phyloP scores from a whole-genome alignment of 305 asterid species.

The Rubia occidens region DNA sequence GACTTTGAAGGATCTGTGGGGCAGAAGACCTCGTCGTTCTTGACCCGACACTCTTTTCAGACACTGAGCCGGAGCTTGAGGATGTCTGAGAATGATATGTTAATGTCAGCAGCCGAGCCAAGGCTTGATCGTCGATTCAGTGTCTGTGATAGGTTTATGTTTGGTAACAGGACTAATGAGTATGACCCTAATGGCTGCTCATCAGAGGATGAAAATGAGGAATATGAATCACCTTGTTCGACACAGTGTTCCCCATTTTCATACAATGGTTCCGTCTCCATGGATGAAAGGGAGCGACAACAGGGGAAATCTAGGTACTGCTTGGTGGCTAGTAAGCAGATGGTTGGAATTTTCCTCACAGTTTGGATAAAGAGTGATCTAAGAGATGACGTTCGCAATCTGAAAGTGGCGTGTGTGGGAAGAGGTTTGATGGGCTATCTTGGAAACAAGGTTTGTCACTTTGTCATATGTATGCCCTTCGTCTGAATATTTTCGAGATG shows the following conservation, averaged over 20 bases:
- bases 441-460: slow-evolving; percentile 99
- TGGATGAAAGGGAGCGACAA: slow-evolving; percentile 53
- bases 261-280: slow-evolving; percentile 27
- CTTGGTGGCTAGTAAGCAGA: slow-evolving; percentile 91
- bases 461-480: slow-evolving; percentile 9
- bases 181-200: slow-evolving; percentile 49
- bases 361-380: slow-evolving; percentile 76
- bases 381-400: slow-evolving; percentile 61
- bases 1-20: slow-evolving; percentile 73
- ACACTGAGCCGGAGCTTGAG: slow-evolving; percentile 81
- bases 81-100: slow-evolving; percentile 46
- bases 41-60: slow-evolving; percentile 66
- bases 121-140: slow-evolving; percentile 72
- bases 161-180: slow-evolving; percentile 50
- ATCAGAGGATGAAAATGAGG: slow-evolving; percentile 73
- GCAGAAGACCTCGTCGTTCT: slow-evolving; percentile 45
- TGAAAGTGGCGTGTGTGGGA: slow-evolving; percentile 94
- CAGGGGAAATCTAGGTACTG: slow-evolving; percentile 57
- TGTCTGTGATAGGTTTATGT: slow-evolving; percentile 67
- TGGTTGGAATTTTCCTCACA: slow-evolving; percentile 94
- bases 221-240: slow-evolving; percentile 43
- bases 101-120: slow-evolving; percentile 35
- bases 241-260: slow-evolving; percentile 41
- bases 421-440: slow-evolving; percentile 98
- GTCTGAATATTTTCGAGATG: slow-evolving; percentile 16